Evolutionary conservation across 2,329 filamentous ascomycete genomes (phyloP), one percentile per base, ranked within the genome.

Genomic region (Apiospora koreana): DNA sequence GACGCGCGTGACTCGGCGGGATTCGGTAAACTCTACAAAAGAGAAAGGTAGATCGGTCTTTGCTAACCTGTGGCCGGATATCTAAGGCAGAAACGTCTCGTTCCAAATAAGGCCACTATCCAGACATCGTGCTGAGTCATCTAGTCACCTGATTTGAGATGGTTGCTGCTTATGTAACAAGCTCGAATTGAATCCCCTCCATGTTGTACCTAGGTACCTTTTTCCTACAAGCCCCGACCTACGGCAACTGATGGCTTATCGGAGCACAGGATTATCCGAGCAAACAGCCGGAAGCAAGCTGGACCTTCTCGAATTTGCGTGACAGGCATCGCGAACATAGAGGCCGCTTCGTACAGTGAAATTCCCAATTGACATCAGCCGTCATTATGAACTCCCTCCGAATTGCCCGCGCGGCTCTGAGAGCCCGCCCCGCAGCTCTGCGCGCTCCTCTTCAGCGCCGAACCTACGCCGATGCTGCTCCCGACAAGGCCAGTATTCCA

Each of bases 361-460:
- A 79, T 68, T 75, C 69, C 72, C 84, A 84, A 86, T 86, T 85
- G 82, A 80, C 82, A 82, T 79, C 81, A 80, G 81, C 83, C 75
- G 80, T 79, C 87, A 90, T 84, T 86, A 98, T 98, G 95, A 97
- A 94, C 91, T 93, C 94, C 84, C 86, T 98, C 86, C 94, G 95
- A 85, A 88, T 97, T 85, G 93, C 94, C 87, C 93, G 95, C 85
- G 90, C 91, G 84, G 95, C 94, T 86, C 88, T 97, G 83, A 89
- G 94, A 86, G 93, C 90, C 81, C 92, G 92, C 80, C 92, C 94
- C 81, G 86, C 92, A 80, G 89, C 92, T 82, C 86, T 95, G 84
- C 89, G 92, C 83, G 87, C 90, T 77, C 91, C 93, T 78, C 80
- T 94, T 76, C 93, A 95, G 88, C 92, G 94, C 84, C 91, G 96